Percentiles rank a stretch among this genome's conserved stretches.
These are phyloP conservation scores for Sclerotinia trifoliorum DNA, from an alignment of 2,329 filamentous ascomycete species.

Conservation along the genomic window DNA sequence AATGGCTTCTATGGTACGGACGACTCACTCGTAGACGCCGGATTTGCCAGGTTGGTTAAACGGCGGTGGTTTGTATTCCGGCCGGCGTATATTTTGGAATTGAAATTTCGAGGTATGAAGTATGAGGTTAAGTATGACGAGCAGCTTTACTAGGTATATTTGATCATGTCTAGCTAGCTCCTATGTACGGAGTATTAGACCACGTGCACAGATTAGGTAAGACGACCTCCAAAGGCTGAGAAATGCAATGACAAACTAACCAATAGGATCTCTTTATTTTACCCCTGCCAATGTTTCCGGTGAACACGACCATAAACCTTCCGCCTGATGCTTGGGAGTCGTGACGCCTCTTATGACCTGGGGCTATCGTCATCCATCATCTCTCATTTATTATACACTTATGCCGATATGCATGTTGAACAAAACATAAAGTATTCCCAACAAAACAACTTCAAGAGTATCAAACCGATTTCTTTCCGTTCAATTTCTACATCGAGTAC, in stretches of 20 bases:
- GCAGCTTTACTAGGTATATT: neutral
- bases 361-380: slow-evolving; percentile 2
- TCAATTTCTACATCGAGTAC: slow-evolving; percentile 18
- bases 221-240: neutral
- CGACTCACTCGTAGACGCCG: neutral
- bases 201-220: neutral
- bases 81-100: neutral
- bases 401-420: neutral
- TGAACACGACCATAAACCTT: neutral
- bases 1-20: neutral
- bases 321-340: neutral
- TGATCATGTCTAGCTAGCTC: neutral
- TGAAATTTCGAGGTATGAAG: neutral
- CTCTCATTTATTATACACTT: neutral
- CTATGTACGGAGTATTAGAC: neutral
- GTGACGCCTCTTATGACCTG: slow-evolving; percentile 6
- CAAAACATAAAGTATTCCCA: neutral
- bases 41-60: neutral
- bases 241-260: neutral
- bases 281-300: neutral
- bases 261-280: neutral
- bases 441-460: neutral
- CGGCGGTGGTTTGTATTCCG: neutral
- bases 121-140: neutral
- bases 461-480: neutral